These are phyloP conservation scores for Medakamo hakoo DNA, from an alignment of 139 green algal species.

Conservation along the genomic window DNA sequence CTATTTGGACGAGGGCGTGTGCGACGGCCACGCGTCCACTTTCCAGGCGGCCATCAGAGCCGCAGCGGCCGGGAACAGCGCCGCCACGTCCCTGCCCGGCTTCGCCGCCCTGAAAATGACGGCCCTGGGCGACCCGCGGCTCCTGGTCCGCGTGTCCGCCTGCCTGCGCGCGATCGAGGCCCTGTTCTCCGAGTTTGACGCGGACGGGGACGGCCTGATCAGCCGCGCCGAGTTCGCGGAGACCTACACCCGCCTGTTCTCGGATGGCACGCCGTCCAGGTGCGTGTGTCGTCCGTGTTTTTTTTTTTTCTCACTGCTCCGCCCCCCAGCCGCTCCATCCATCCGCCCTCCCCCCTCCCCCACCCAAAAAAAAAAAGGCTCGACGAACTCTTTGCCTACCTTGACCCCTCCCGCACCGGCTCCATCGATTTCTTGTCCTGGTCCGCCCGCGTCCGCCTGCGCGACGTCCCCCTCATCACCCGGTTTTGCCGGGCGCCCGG, in stretches of 20 bases:
- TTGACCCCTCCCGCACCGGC: conserved; percentile 21
- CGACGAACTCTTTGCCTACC: background rate
- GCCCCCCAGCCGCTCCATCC: background rate
- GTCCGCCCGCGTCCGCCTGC: background rate
- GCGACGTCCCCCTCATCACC: conserved; percentile 28
- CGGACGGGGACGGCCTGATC: conserved; percentile 32
- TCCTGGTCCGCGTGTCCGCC: conserved; percentile 52
- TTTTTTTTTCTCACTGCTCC: no score
- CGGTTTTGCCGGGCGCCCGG: conserved; percentile 26
- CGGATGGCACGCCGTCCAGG: conserved; percentile 11
- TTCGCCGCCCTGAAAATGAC: conserved; percentile 82
- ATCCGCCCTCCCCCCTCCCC: background rate
- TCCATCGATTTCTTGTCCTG: conserved; percentile 13
- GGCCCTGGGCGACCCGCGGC: conserved; percentile 56
- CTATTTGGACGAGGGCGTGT: conserved; percentile 46
- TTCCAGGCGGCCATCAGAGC: conserved; percentile 52
- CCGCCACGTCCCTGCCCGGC: conserved; percentile 16
- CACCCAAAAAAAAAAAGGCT: background rate
- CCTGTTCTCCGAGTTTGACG: conserved; percentile 54
- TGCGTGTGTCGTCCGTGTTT: conserved; percentile 9
- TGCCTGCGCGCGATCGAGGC: conserved; percentile 29
- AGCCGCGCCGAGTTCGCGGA: conserved; percentile 25
- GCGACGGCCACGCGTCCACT: conserved; percentile 42
- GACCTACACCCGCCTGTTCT: conserved; percentile 25
- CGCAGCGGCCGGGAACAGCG: conserved; percentile 21